phyloP scores from a whole-genome alignment of 306 rosid genomes.

The Abrus pulchellus region DNA sequence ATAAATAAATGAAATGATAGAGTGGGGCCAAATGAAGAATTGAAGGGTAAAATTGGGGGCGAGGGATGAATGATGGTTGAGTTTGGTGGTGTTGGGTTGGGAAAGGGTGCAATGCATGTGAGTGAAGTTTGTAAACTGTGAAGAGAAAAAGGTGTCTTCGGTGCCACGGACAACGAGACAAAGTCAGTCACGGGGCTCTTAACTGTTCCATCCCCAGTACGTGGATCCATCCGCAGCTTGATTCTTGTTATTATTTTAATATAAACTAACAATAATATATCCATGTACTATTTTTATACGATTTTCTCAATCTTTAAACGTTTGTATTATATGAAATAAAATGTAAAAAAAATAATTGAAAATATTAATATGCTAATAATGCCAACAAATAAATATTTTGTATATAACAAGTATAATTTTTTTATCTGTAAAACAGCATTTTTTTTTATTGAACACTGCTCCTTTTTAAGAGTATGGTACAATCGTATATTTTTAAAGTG shows the following conservation, averaged over 20 bases:
- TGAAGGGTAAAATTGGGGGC: conserved; percentile 31
- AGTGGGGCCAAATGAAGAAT: background rate
- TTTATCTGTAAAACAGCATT: no score
- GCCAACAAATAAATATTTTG: no score
- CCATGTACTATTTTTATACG: no score
- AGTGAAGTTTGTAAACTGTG: conserved; percentile 27
- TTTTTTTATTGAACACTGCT: background rate
- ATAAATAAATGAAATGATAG: background rate
- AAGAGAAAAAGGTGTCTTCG: conserved; percentile 26
- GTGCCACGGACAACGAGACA: conserved; percentile 51
- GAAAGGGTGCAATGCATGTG: conserved; percentile 44
- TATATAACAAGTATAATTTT: no score
- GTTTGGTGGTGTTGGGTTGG: conserved; percentile 17
- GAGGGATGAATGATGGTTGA: background rate
- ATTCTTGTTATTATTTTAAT: background rate
- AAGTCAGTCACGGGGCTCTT: conserved; percentile 54
- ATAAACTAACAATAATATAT: no score
- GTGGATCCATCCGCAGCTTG: background rate
- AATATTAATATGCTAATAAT: no score
- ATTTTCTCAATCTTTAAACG: no score
- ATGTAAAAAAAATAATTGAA: no score
- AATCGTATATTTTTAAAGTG: background rate
- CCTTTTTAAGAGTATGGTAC: background rate
- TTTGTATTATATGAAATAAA: no score
- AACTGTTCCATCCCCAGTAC: conserved; percentile 23